Evolutionary conservation across 2,329 filamentous ascomycete species (phyloP).

Genomic region (Fusarium pseudonygamai): DNA sequence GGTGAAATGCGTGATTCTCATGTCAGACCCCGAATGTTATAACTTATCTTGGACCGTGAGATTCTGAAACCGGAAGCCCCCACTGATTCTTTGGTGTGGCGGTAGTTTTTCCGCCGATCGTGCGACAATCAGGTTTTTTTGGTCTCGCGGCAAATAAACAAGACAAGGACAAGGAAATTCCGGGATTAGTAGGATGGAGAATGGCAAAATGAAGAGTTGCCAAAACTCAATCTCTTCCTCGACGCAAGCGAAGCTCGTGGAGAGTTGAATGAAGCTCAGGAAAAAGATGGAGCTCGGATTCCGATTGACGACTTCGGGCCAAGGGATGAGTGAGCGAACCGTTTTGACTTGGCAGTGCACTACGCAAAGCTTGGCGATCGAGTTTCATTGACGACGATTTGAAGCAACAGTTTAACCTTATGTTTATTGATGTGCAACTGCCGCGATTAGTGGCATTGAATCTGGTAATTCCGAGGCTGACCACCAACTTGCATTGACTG

Average conservation of each 20-base stretch:
- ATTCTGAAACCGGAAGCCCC: slow-evolving; percentile 9
- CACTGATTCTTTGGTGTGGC: neutral
- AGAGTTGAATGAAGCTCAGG: neutral
- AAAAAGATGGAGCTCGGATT: neutral
- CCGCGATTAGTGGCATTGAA: neutral
- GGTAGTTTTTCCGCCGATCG: slow-evolving; percentile 17
- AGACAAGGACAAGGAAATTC: neutral
- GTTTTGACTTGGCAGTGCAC: slow-evolving; percentile 3
- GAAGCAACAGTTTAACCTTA: neutral
- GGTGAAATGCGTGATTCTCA: neutral
- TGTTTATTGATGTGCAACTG: neutral
- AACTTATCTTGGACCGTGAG: neutral
- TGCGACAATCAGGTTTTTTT: slow-evolving; percentile 26
- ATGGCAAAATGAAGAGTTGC: neutral
- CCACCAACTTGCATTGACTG: neutral
- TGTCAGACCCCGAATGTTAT: neutral
- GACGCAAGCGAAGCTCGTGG: neutral
- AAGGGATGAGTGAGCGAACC: neutral
- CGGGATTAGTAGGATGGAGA: slow-evolving; percentile 17
- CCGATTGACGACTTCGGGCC: slow-evolving; percentile 16
- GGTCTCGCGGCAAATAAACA: neutral
- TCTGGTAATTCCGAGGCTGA: neutral
- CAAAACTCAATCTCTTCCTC: slow-evolving; percentile 5
- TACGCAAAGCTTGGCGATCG: slow-evolving; percentile 14
- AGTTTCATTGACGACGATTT: neutral